A percentile compares a stretch with the other conserved stretches of the same genome.
These are phyloP conservation scores for Jacaranda mimosifolia DNA, from an alignment of 257 asterid species.

Conservation along the genomic window DNA sequence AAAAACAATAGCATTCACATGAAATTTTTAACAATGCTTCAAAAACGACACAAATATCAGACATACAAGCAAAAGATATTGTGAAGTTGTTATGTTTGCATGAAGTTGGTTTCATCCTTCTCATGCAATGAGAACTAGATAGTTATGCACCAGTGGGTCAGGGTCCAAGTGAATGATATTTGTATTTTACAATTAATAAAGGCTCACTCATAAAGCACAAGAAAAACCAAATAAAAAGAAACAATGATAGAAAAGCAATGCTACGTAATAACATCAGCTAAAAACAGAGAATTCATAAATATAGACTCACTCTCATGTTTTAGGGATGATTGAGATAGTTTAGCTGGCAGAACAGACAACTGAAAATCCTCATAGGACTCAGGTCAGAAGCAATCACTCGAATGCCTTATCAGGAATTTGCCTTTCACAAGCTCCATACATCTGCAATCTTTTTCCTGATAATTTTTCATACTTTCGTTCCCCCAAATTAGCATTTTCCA, in stretches of 20 bases:
- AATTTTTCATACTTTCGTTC: slow-evolving; percentile 17
- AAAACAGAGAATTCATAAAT: slow-evolving; percentile 19
- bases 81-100: neutral
- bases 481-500: slow-evolving; percentile 17
- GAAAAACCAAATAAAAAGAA: neutral
- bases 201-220: neutral
- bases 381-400: too few species aligned
- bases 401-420: too few species aligned
- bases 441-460: neutral
- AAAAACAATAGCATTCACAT: neutral
- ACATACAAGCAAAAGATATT: neutral
- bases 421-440: neutral
- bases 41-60: neutral
- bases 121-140: neutral
- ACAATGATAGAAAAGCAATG: neutral
- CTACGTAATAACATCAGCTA: neutral
- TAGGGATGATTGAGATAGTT: too few species aligned
- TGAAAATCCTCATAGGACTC: too few species aligned
- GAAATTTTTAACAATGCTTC: neutral
- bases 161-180: neutral
- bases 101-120: neutral
- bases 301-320: slow-evolving; percentile 33
- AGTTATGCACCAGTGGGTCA: neutral
- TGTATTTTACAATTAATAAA: neutral
- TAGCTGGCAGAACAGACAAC: too few species aligned